These are phyloP conservation scores for Acacia crassicarpa DNA, from an alignment of 306 rosid genomes.

Conservation along the genomic window DNA sequence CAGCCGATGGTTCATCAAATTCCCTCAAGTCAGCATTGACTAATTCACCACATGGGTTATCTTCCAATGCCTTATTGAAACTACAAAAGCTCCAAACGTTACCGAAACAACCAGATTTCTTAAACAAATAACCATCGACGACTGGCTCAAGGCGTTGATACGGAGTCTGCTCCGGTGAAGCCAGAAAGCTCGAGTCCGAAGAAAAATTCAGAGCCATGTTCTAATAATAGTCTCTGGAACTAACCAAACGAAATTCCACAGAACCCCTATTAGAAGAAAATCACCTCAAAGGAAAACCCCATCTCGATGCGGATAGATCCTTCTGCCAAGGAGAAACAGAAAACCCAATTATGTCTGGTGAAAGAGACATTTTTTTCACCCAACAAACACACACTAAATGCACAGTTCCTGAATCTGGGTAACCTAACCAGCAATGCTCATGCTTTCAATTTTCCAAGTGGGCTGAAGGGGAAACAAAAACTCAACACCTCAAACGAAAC, in stretches of 20 bases:
- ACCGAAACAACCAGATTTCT: slow-evolving; percentile 17
- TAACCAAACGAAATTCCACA: neutral
- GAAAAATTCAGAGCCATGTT: slow-evolving; percentile 43
- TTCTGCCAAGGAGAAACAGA: neutral
- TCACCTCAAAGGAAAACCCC: neutral
- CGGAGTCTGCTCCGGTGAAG: slow-evolving; percentile 28
- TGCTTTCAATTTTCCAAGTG: slow-evolving; percentile 19
- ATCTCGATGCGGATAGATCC: neutral
- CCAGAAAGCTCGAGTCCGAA: slow-evolving; percentile 15
- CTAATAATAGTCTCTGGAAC: neutral
- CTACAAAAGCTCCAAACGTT: slow-evolving; percentile 28
- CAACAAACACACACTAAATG: neutral
- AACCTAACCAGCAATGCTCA: slow-evolving; percentile 7
- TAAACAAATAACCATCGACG: slow-evolving; percentile 24
- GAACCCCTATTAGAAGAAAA: slow-evolving; percentile 28
- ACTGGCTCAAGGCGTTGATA: slow-evolving; percentile 30
- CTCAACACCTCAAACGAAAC: slow-evolving; percentile 18
- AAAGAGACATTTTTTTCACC: neutral
- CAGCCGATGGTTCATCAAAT: slow-evolving; percentile 20
- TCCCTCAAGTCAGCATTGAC: slow-evolving; percentile 33
- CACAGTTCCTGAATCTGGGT: neutral
- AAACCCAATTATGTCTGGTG: neutral
- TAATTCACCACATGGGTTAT: slow-evolving; percentile 15
- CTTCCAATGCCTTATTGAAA: slow-evolving; percentile 29
- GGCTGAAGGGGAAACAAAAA: slow-evolving; percentile 15